Percentiles rank a stretch among this genome's conserved stretches.
phyloP scores from a whole-genome alignment of 306 rosid species.

The Sphenostylis stenocarpa region DNA sequence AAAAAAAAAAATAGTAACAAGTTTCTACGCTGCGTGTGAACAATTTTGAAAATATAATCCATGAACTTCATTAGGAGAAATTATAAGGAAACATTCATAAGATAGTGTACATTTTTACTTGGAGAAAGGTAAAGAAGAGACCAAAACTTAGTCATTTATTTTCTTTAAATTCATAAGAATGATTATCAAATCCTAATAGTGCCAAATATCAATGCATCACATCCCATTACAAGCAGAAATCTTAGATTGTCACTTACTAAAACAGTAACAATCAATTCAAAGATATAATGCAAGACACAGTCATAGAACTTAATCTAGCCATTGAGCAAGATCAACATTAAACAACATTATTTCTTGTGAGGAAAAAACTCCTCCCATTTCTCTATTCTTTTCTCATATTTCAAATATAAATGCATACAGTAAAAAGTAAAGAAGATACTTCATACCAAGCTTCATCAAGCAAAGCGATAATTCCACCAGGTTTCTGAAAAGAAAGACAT shows the following conservation, averaged over 20 bases:
- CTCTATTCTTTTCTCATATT: slow-evolving; percentile 24
- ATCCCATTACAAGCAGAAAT: slow-evolving; percentile 25
- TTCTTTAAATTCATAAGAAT: slow-evolving; percentile 22
- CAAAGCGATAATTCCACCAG: slow-evolving; percentile 84
- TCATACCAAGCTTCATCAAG: slow-evolving; percentile 98
- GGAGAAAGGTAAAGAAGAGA: slow-evolving; percentile 20
- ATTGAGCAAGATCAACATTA: slow-evolving; percentile 14
- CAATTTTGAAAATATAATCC: slow-evolving; percentile 33
- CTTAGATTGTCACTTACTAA: not conserved
- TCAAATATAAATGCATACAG: slow-evolving; percentile 10
- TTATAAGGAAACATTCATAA: slow-evolving; percentile 30
- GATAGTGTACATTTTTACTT: not conserved
- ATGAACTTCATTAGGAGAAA: slow-evolving; percentile 8
- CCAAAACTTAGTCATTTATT: slow-evolving; percentile 22
- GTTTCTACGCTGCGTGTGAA: not conserved
- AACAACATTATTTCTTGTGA: slow-evolving; percentile 20
- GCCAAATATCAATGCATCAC: slow-evolving; percentile 4
- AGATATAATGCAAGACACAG: not conserved
- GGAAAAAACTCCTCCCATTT: slow-evolving; percentile 1
- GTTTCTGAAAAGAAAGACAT: slow-evolving; percentile 63
- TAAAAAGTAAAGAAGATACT: slow-evolving; percentile 26
- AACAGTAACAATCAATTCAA: slow-evolving; percentile 20
- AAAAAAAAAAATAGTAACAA: not conserved
- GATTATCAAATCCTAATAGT: slow-evolving; percentile 7
- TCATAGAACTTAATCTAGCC: slow-evolving; percentile 27